phyloP scores from a whole-genome alignment of 1,284 basidiomycete genomes.

The Ustilago crameri region DNA sequence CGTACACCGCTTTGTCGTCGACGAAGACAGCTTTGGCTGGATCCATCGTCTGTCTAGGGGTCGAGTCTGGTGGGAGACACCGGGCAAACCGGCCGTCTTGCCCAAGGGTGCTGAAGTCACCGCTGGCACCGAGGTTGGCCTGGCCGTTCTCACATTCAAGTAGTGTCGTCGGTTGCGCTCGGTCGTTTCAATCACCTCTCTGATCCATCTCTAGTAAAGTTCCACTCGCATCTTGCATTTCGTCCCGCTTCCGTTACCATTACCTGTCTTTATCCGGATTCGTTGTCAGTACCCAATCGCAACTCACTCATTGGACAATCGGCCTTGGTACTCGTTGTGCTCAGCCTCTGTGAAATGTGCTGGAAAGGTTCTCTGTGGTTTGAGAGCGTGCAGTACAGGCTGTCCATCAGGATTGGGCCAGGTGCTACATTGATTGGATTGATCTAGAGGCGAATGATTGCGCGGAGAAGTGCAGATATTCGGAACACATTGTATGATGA shows the following conservation, averaged over 20 bases:
- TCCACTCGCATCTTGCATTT: slow-evolving; percentile 18
- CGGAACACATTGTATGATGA: background rate
- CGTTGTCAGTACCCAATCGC: background rate
- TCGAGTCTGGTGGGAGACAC: slow-evolving; percentile 33
- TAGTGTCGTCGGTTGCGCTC: slow-evolving; percentile 4
- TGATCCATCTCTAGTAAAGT: background rate
- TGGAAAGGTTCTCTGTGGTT: no score
- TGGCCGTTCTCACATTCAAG: slow-evolving; percentile 40
- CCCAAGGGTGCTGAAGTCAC: slow-evolving; percentile 29
- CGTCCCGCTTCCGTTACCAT: background rate
- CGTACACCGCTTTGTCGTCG: slow-evolving; percentile 28
- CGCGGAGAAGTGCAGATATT: background rate
- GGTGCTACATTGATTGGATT: slow-evolving; percentile 8
- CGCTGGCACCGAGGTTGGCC: slow-evolving; percentile 35
- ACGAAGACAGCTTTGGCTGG: slow-evolving; percentile 48
- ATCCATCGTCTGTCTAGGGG: slow-evolving; percentile 37
- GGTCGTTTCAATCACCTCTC: background rate
- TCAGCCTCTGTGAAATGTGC: no score
- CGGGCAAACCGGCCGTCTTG: slow-evolving; percentile 10
- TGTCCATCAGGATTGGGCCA: no score
- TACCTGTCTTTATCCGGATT: slow-evolving; percentile 3
- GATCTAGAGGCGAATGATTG: background rate
- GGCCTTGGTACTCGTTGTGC: no score
- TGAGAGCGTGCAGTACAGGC: no score
- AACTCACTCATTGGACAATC: slow-evolving; percentile 3